Percentiles rank a stretch among this genome's conserved stretches.
Conservation (phyloP, 352 stramenopile genomes). For the Thalassiosira delicatula region DNA sequence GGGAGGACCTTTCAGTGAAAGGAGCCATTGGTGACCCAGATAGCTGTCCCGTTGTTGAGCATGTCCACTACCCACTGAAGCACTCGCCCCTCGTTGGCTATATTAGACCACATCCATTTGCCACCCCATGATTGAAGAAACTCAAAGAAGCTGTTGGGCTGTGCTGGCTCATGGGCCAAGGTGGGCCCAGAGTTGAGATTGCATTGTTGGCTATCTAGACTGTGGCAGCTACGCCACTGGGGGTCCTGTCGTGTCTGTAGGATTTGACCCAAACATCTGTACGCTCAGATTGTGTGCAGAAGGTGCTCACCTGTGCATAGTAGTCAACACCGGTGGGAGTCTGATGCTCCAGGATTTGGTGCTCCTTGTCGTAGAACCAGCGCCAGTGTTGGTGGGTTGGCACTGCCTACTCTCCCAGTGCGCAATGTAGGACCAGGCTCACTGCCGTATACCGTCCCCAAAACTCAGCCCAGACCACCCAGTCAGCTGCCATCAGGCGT, state of each 20-base stretch:
- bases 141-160: not conserved
- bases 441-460: not conserved
- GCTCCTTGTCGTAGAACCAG: not conserved
- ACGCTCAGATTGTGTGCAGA: not conserved
- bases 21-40: constrained; percentile 26
- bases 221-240: not conserved
- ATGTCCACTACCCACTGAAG: constrained; percentile 1
- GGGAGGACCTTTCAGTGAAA: not conserved
- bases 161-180: not conserved
- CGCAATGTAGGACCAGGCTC: not conserved
- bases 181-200: not conserved
- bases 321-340: not conserved
- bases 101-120: constrained; percentile 7
- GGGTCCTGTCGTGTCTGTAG: not conserved
- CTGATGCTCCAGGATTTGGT: not conserved
- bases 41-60: not conserved
- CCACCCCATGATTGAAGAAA: constrained; percentile 1
- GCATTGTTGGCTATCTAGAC: not conserved
- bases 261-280: not conserved
- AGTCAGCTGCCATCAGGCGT: not conserved
- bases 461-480: not conserved
- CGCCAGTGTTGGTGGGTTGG: not conserved
- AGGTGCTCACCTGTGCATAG: not conserved
- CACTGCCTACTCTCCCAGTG: not conserved
- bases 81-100: not conserved